These are phyloP conservation scores for Tolypocladium tundrense DNA, from an alignment of 2,329 filamentous ascomycete genomes.

Conservation along the genomic window DNA sequence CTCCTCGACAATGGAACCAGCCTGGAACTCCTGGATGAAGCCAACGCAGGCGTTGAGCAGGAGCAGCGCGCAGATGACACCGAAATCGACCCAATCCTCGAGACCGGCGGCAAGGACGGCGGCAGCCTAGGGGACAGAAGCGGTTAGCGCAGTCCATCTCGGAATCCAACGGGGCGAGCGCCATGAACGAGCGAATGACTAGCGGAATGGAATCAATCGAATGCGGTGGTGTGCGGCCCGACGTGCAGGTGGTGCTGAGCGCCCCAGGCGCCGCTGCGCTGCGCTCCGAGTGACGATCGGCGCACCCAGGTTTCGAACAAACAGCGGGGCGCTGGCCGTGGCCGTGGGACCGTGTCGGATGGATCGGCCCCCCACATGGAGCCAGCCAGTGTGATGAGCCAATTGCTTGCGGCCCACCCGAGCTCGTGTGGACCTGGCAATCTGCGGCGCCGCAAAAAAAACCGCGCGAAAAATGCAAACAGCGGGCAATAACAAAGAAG, in stretches of 20 bases:
- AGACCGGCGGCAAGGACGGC: constrained; percentile 75
- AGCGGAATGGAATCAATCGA: background rate
- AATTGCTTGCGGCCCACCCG: constrained; percentile 13
- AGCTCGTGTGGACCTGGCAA: constrained; percentile 24
- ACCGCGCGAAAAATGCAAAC: constrained; percentile 8
- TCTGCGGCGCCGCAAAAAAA: constrained; percentile 17
- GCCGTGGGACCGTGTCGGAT: constrained; percentile 7
- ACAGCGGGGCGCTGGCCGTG: constrained; percentile 6
- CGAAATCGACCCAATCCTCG: constrained; percentile 85
- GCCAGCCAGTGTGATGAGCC: constrained; percentile 13
- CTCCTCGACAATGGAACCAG: constrained; percentile 82
- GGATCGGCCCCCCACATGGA: constrained; percentile 15
- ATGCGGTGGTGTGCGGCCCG: background rate
- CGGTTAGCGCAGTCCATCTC: constrained; percentile 12
- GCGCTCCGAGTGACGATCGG: background rate
- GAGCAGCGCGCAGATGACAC: constrained; percentile 76
- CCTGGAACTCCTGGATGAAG: constrained; percentile 84
- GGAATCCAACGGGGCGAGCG: background rate
- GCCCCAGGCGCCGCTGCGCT: background rate
- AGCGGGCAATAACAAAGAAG: constrained; percentile 7
- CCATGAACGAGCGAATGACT: background rate
- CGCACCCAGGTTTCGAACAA: constrained; percentile 7
- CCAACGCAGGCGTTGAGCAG: constrained; percentile 77
- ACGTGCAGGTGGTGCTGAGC: background rate
- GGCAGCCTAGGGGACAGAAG: constrained; percentile 41